Conservation (phyloP, 1,284 basidiomycete species). For the Boletus semigastroideus region DNA sequence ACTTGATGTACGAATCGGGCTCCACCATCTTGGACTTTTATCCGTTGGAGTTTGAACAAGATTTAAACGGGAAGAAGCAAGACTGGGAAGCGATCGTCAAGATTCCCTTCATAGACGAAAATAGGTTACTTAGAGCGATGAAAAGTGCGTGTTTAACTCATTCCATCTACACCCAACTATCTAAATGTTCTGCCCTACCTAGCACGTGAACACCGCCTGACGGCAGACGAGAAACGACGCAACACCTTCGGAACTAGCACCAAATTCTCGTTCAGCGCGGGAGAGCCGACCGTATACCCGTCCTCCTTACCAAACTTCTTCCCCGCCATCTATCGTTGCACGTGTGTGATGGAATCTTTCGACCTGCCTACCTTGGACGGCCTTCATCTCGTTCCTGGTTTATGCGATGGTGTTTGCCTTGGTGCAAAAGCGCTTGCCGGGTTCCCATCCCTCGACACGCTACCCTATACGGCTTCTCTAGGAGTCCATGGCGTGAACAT, state of each 20-base stretch:
- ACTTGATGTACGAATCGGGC: slow-evolving; percentile 84
- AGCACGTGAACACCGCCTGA: slow-evolving; percentile 79
- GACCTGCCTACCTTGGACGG: slow-evolving; percentile 88
- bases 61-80: slow-evolving; percentile 97
- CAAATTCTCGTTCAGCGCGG: slow-evolving; percentile 73
- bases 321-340: slow-evolving; percentile 84
- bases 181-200: slow-evolving; percentile 1
- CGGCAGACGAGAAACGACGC: slow-evolving; percentile 72
- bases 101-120: slow-evolving; percentile 96
- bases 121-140: slow-evolving; percentile 82
- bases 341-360: slow-evolving; percentile 78
- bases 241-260: slow-evolving; percentile 83
- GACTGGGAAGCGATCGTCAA: slow-evolving; percentile 99
- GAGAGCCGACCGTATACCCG: slow-evolving; percentile 70
- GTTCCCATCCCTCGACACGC: slow-evolving; percentile 92
- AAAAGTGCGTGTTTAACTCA: slow-evolving; percentile 45
- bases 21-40: slow-evolving; percentile 97
- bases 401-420: slow-evolving; percentile 87
- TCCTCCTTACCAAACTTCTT: slow-evolving; percentile 95
- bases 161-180: background rate
- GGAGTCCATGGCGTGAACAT: slow-evolving; percentile 92
- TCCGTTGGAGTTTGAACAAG: slow-evolving; percentile 86
- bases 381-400: slow-evolving; percentile 81
- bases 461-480: slow-evolving; percentile 77
- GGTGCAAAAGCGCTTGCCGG: slow-evolving; percentile 89